A percentile compares a stretch with the other conserved stretches of the same genome.
Evolutionary conservation across 2,329 filamentous ascomycete genomes (phyloP).

Genomic region (Colletotrichum falcatum): DNA sequence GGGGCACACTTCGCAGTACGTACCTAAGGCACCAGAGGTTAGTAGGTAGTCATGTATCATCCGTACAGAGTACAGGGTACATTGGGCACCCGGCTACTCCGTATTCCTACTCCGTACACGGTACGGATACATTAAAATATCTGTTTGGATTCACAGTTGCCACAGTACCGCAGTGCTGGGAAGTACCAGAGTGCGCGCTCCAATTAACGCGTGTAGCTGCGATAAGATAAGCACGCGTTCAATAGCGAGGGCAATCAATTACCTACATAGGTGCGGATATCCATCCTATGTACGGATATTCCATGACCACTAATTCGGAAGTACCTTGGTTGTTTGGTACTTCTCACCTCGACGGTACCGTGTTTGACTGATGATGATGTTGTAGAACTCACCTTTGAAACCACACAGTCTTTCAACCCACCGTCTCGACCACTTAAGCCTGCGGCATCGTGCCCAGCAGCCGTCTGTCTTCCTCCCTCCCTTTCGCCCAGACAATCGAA

Average conservation of each 20-base stretch:
- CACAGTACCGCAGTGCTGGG: constrained; percentile 9
- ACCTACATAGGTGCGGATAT: too few relatives aligned
- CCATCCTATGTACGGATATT: too few relatives aligned
- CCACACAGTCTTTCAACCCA: neutral
- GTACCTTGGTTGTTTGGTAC: neutral
- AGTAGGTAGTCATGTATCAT: too few relatives aligned
- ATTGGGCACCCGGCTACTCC: too few relatives aligned
- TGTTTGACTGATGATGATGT: neutral
- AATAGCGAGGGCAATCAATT: constrained; percentile 11
- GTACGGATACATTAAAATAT: too few relatives aligned
- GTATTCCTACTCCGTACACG: too few relatives aligned
- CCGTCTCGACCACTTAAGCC: neutral
- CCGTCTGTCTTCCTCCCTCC: too few relatives aligned
- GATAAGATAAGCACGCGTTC: constrained; percentile 30
- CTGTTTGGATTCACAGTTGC: constrained; percentile 1
- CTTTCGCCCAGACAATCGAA: neutral
- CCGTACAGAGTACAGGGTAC: too few relatives aligned
- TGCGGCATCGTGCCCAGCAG: too few relatives aligned
- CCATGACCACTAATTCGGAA: too few relatives aligned
- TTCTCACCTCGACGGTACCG: constrained; percentile 1
- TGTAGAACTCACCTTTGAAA: neutral
- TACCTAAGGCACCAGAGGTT: neutral
- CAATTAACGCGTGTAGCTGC: constrained; percentile 29
- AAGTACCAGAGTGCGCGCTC: constrained; percentile 12
- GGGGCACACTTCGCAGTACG: neutral